A percentile compares a stretch with the other conserved stretches of the same genome.
Evolutionary conservation across 108 stramenopile genomes (phyloP).

Genomic region (Epithemia pelagica): DNA sequence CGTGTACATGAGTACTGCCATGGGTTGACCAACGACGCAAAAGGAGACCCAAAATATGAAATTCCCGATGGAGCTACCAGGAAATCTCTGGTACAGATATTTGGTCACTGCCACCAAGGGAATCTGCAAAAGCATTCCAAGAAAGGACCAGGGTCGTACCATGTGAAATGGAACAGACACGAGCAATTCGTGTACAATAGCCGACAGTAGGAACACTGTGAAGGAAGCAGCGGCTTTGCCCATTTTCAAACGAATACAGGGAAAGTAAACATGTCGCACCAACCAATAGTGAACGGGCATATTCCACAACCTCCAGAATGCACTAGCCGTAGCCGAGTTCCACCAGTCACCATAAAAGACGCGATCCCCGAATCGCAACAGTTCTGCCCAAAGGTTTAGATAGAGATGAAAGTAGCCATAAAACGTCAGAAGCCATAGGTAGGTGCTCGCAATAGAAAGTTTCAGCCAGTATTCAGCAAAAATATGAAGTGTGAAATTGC

Average conservation of each 20-base stretch:
- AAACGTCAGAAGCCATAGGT: conserved; percentile 89
- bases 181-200: conserved; percentile 87
- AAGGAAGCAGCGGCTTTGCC: conserved; percentile 62
- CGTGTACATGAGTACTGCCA: conserved; percentile 76
- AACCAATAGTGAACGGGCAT: conserved; percentile 94
- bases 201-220: conserved; percentile 85
- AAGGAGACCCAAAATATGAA: conserved; percentile 80
- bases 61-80: conserved; percentile 61
- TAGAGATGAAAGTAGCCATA: conserved; percentile 88
- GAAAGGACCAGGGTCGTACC: conserved; percentile 66
- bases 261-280: conserved; percentile 89
- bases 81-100: conserved; percentile 43
- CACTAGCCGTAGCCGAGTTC: conserved; percentile 82
- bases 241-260: conserved; percentile 61
- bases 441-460: conserved; percentile 77
- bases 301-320: conserved; percentile 93
- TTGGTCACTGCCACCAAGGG: conserved; percentile 86
- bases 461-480: conserved; percentile 70
- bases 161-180: conserved; percentile 86
- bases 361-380: conserved; percentile 89
- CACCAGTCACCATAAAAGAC: conserved; percentile 86
- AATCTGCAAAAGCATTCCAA: conserved; percentile 91
- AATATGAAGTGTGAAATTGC: conserved; percentile 34
- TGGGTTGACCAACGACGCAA: conserved; percentile 81
- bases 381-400: conserved; percentile 85